Base-by-base conservation (phyloP, 2,329 filamentous ascomycete species). In the Fusarium coffeatum region DNA sequence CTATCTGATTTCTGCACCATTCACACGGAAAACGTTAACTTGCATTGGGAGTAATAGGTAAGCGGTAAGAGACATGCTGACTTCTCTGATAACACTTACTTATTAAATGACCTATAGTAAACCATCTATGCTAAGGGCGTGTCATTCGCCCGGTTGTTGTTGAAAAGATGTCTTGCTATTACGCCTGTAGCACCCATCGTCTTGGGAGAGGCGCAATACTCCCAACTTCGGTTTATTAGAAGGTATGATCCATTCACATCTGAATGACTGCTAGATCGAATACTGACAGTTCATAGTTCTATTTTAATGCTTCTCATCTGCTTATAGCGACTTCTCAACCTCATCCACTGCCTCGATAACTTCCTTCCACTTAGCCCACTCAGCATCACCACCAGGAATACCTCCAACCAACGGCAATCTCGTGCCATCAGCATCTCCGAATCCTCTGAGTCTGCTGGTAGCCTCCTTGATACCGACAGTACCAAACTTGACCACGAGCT, bases 381-480 rank as follows among this genome's bases (percentile, higher is more conserved):
- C 86, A 8, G 76, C 80, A 46, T 87, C 87, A 22, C 85, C 87
- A 2, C 86, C 86, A 1, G 86, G 84, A 59, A 91, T 83, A 2
- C 87, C 87, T 2, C 87, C 87, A 40, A 81, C 78, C 40, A 91
- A 79, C 4, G 89, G 89, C 68, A 91, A 74, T 59, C 89, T 81
- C 9, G 86, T 88, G 15, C 88, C 88, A 63, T 89, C 87, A 58
- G 80, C 77, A 55, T 88, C 87, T 2, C 89, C 89, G 58, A 90
- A 82, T 0, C 86, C 85, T 64, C 88, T 82, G n/a, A 90, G 79
- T 43, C 88, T 80, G 61, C 84, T 85, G 8, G 88, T 82, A 1
- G 85, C 88, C 78, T 92, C 89, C 77, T 90, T 90, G 75, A 91
- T 89, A 3, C 89, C 89, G 1, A 91, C 84, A 1, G 87, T 87